Conservation (phyloP, 768 basidiomycete genomes). For the Podaxis pistillaris region DNA sequence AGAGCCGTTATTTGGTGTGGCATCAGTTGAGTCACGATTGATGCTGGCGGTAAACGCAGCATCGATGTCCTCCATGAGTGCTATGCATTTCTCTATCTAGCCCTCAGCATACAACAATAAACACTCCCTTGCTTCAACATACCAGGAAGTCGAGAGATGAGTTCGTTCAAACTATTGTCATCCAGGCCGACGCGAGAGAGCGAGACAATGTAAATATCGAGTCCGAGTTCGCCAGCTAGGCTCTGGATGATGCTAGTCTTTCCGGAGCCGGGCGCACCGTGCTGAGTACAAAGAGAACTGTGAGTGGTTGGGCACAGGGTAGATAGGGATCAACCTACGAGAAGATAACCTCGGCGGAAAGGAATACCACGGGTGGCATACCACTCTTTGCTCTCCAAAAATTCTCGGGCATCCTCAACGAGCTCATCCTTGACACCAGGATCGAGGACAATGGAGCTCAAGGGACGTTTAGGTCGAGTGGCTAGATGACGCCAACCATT, state of each 20-base stretch:
- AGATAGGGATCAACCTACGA: slow-evolving; percentile 27
- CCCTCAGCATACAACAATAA: slow-evolving; percentile 7
- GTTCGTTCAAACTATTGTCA: slow-evolving; percentile 53
- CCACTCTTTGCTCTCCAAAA: slow-evolving; percentile 68
- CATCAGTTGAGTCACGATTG: slow-evolving; percentile 33
- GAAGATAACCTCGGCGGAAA: slow-evolving; percentile 77
- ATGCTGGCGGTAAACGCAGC: slow-evolving; percentile 58
- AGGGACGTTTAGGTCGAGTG: slow-evolving; percentile 60
- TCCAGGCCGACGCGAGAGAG: slow-evolving; percentile 63
- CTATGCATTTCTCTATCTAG: slow-evolving; percentile 54
- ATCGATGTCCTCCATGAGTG: slow-evolving; percentile 85
- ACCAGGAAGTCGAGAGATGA: slow-evolving; percentile 64
- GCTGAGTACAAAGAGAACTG: slow-evolving; percentile 29
- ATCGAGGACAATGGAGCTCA: slow-evolving; percentile 69
- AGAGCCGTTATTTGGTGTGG: background rate
- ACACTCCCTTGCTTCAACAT: slow-evolving; percentile 8
- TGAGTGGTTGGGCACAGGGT: background rate
- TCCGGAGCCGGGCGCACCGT: slow-evolving; percentile 75
- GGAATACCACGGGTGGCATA: slow-evolving; percentile 77
- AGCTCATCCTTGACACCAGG: slow-evolving; percentile 65
- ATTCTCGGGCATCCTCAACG: slow-evolving; percentile 68
- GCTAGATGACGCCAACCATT: slow-evolving; percentile 56
- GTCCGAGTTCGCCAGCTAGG: slow-evolving; percentile 72
- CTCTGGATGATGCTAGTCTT: slow-evolving; percentile 79
- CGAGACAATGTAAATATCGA: slow-evolving; percentile 73